phyloP scores from a whole-genome alignment of 2,329 filamentous ascomycete species.

The Dactylellina leptospora region DNA sequence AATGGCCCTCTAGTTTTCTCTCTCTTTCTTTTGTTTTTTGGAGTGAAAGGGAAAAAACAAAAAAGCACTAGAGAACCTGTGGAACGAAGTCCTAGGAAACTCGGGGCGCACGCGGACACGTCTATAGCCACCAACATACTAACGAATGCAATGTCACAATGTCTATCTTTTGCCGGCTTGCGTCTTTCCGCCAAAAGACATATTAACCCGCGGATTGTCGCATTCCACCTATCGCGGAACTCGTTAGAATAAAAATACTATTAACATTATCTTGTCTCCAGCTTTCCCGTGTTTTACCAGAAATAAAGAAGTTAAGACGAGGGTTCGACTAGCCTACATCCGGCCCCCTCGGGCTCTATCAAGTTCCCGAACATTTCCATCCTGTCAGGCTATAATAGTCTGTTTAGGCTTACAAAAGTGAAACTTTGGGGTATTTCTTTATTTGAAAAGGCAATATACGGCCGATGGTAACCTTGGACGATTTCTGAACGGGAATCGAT shows the following conservation, averaged over 20 bases:
- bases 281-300: not conserved
- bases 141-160: not conserved
- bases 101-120: not conserved
- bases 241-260: not conserved
- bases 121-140: not conserved
- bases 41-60: too few relatives aligned
- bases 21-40: too few relatives aligned
- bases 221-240: slow-evolving; percentile 8
- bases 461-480: not conserved
- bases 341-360: not conserved
- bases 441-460: not conserved
- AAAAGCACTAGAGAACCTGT: too few relatives aligned
- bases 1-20: too few relatives aligned
- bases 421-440: too few relatives aligned
- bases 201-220: slow-evolving; percentile 2
- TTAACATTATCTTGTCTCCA: not conserved
- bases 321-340: slow-evolving; percentile 3
- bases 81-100: not conserved
- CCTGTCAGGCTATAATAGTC: not conserved
- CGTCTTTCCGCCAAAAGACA: not conserved
- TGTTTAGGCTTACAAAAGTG: too few relatives aligned
- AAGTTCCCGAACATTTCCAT: not conserved
- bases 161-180: not conserved
- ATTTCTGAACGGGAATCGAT: not conserved
- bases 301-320: too few relatives aligned